Evolutionary conservation across 139 green algal genomes (phyloP).

Genomic region (Micractinium conductrix): DNA sequence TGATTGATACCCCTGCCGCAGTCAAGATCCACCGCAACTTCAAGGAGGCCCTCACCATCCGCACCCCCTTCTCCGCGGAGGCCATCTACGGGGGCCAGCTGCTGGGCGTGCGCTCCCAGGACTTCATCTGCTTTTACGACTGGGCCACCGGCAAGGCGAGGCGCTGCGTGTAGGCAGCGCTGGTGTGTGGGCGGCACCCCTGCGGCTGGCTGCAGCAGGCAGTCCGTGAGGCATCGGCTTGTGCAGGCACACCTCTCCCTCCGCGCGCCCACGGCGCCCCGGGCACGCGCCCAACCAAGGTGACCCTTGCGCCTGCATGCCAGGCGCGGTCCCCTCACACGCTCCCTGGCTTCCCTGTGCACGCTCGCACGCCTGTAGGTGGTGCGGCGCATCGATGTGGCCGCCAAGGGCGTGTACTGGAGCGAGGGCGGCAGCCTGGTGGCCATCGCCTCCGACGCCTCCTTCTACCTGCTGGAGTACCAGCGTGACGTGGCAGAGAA

Average conservation of each 20-base stretch:
- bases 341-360: no score
- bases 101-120: slow-evolving; percentile 75
- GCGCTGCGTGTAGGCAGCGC: background rate
- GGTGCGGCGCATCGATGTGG: slow-evolving; percentile 93
- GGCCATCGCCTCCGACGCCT: slow-evolving; percentile 80
- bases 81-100: slow-evolving; percentile 91
- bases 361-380: no score
- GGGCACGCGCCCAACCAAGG: no score
- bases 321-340: background rate
- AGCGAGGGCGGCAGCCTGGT: slow-evolving; percentile 88
- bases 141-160: slow-evolving; percentile 77
- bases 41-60: slow-evolving; percentile 84
- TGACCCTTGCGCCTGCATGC: no score
- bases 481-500: slow-evolving; percentile 68
- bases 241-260: no score
- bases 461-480: slow-evolving; percentile 92
- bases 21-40: slow-evolving; percentile 81
- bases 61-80: slow-evolving; percentile 83
- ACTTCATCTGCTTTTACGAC: slow-evolving; percentile 99
- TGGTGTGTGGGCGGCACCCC: background rate
- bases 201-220: background rate
- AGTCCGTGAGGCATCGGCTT: no score
- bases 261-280: no score
- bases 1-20: no score
- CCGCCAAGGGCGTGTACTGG: slow-evolving; percentile 83